Evolutionary conservation across 2,329 filamentous ascomycete genomes (phyloP).

Genomic region (Aspergillus sp.): DNA sequence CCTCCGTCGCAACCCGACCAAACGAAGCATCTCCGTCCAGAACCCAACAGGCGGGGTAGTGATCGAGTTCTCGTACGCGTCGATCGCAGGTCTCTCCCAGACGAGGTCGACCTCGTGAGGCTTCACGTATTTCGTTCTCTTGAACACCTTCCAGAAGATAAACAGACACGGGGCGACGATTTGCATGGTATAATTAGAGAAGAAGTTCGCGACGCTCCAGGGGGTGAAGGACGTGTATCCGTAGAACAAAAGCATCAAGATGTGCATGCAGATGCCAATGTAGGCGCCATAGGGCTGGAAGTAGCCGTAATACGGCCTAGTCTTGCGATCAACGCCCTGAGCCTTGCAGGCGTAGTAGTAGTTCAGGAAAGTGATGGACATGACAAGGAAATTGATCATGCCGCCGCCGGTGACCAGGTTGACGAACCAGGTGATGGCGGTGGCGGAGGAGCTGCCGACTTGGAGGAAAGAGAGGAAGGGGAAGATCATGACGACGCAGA

Average conservation of each 20-base stretch:
- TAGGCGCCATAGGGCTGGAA: conserved; percentile 70
- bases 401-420: conserved; percentile 22
- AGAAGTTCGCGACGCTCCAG: conserved; percentile 45
- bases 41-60: conserved; percentile 2
- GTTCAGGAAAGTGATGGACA: conserved; percentile 66
- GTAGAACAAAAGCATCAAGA: conserved; percentile 39
- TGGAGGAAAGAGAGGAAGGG: conserved; percentile 69
- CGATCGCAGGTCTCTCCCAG: conserved; percentile 11
- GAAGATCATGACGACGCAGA: conserved; percentile 61
- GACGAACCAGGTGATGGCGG: conserved; percentile 52
- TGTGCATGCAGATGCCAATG: conserved; percentile 35
- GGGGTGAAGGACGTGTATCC: conserved; percentile 54
- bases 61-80: conserved; percentile 10
- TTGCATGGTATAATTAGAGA: conserved; percentile 57
- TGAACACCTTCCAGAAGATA: conserved; percentile 62
- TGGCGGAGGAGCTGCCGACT: conserved; percentile 58
- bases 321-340: conserved; percentile 61
- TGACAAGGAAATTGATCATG: conserved; percentile 43
- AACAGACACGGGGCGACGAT: conserved; percentile 54
- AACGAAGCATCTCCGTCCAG: conserved; percentile 3
- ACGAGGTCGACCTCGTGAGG: conserved; percentile 58
- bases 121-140: conserved; percentile 55
- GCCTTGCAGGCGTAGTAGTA: conserved; percentile 66
- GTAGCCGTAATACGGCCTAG: conserved; percentile 47
- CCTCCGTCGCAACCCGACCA: not conserved